Conservation (phyloP, 805 yeast species). For the Debaryomyces tyrocola region DNA sequence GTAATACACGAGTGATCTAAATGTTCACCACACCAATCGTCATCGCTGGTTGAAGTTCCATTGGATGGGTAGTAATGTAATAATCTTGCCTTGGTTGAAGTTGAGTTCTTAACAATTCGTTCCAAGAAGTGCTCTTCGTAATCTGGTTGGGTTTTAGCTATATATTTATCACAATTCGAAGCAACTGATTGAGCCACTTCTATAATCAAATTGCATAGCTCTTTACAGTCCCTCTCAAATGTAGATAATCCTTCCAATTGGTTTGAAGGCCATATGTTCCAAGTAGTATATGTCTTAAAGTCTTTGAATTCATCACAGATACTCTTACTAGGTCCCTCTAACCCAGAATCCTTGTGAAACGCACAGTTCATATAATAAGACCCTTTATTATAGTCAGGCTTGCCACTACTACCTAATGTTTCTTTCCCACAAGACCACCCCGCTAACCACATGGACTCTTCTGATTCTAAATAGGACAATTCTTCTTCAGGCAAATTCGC, state of each 20-base stretch:
- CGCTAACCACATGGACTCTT: constrained; percentile 51
- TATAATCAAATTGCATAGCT: constrained; percentile 45
- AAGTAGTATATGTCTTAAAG: constrained; percentile 45
- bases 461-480: constrained; percentile 42
- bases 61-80: constrained; percentile 51
- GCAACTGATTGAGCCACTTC: constrained; percentile 52
- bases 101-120: constrained; percentile 46
- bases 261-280: constrained; percentile 53
- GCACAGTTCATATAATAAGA: constrained; percentile 61
- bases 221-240: constrained; percentile 39
- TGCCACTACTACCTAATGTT: constrained; percentile 38
- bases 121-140: constrained; percentile 41
- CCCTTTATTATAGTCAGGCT: constrained; percentile 53
- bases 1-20: constrained; percentile 61
- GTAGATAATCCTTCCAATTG: constrained; percentile 18
- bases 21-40: constrained; percentile 64
- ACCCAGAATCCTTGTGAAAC: constrained; percentile 41
- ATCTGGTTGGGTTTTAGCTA: constrained; percentile 21
- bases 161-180: constrained; percentile 51
- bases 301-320: constrained; percentile 30
- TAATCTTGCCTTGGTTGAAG: constrained; percentile 57
- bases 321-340: constrained; percentile 47
- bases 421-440: constrained; percentile 68
- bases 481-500: constrained; percentile 37
- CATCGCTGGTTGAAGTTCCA: constrained; percentile 7